Percentiles rank a stretch among this genome's conserved stretches.
These are phyloP conservation scores for Serendipita vermifera DNA, from an alignment of 768 basidiomycete genomes.

Conservation along the genomic window DNA sequence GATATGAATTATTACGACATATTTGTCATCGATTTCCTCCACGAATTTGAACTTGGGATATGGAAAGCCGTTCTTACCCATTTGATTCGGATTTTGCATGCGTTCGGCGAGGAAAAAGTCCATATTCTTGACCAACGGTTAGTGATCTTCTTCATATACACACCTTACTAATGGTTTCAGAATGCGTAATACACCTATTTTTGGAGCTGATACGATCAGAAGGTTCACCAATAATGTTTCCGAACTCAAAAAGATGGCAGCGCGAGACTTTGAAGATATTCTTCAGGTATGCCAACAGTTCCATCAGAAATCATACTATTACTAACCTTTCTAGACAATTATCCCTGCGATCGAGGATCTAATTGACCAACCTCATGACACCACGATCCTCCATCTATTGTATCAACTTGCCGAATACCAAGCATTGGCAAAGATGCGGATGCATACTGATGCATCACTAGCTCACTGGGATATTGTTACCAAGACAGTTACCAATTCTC, in stretches of 20 bases:
- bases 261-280: conserved; percentile 21
- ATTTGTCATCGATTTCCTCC: conserved; percentile 24
- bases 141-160: conserved; percentile 11
- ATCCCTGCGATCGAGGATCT: conserved; percentile 13
- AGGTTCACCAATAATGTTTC: conserved; percentile 17
- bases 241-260: conserved; percentile 19
- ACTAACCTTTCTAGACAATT: conserved; percentile 2
- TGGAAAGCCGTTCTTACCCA: conserved; percentile 25
- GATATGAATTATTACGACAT: conserved; percentile 21
- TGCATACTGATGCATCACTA: conserved; percentile 10
- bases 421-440: conserved; percentile 9
- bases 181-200: conserved; percentile 15
- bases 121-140: conserved; percentile 18
- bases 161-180: not conserved
- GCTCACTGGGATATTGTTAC: conserved; percentile 1
- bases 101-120: not conserved
- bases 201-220: conserved; percentile 20
- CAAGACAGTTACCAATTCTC: not conserved
- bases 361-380: conserved; percentile 9
- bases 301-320: not conserved
- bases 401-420: conserved; percentile 9
- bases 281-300: conserved; percentile 16
- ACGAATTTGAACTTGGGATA: conserved; percentile 26
- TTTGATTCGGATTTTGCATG: conserved; percentile 19
- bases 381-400: conserved; percentile 1